phyloP scores from a whole-genome alignment of 2,329 filamentous ascomycete species.

The Monilinia vaccinii-corymbosi region DNA sequence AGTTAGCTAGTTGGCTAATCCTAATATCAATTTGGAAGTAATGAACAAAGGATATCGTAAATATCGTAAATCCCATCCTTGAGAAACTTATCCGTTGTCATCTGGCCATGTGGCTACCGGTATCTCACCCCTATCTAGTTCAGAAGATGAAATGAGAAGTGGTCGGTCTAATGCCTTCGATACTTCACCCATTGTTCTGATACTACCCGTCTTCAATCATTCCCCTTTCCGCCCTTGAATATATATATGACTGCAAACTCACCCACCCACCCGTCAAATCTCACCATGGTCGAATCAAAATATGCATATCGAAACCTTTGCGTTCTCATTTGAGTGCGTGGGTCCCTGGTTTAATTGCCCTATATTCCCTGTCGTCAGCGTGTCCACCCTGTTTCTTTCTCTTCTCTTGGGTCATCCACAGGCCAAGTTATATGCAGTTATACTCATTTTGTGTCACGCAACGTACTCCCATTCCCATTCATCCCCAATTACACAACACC shows the following conservation, averaged over 20 bases:
- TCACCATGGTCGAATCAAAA: slow-evolving; percentile 3
- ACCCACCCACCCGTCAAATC: not conserved
- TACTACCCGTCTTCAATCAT: not conserved
- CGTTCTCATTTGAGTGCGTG: not conserved
- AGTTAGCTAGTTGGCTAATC: too few relatives aligned
- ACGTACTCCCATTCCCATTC: not conserved
- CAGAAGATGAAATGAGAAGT: not conserved
- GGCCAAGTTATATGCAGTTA: not conserved
- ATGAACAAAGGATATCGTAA: not conserved
- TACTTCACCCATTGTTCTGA: not conserved
- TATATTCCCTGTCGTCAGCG: slow-evolving; percentile 7
- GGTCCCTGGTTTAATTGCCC: slow-evolving; percentile 5
- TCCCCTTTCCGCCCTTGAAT: not conserved
- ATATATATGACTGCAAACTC: not conserved
- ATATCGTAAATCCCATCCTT: not conserved
- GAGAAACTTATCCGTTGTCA: not conserved
- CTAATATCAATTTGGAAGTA: not conserved
- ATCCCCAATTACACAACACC: not conserved
- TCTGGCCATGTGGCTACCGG: not conserved
- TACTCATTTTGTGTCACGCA: not conserved
- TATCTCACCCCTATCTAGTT: not conserved
- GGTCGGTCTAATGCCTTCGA: not conserved
- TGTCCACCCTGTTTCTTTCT: not conserved
- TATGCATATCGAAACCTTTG: not conserved
- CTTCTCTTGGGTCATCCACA: slow-evolving; percentile 5